Percentiles rank a stretch among this genome's conserved stretches.
Conservation (phyloP, 139 green algal species). For the Micractinium conductrix region DNA sequence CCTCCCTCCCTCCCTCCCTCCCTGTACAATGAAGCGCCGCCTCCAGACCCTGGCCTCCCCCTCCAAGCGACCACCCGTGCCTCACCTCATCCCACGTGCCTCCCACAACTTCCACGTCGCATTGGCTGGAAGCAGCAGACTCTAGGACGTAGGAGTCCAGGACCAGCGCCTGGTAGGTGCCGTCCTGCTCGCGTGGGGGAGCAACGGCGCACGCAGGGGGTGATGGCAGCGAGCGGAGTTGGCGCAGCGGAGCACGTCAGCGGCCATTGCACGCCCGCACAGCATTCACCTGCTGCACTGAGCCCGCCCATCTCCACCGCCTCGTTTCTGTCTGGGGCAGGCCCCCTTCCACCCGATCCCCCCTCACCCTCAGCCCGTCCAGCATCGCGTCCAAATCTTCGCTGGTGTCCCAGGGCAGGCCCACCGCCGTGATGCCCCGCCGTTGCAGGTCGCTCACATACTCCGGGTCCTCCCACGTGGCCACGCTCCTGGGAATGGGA, state of each 20-base stretch:
- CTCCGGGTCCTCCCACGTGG: not conserved
- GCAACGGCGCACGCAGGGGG: not conserved
- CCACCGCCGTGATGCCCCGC: not conserved
- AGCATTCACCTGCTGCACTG: not conserved
- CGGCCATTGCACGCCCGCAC: no score
- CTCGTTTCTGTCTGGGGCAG: not conserved
- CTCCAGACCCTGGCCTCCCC: no score
- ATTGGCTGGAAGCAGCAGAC: not conserved
- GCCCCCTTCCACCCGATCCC: not conserved
- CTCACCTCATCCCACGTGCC: not conserved
- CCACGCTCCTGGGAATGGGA: not conserved
- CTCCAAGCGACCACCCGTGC: not conserved
- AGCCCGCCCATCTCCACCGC: no score
- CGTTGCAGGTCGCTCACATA: not conserved
- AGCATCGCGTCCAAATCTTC: constrained; percentile 18
- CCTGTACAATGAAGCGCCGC: no score
- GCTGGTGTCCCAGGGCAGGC: not conserved
- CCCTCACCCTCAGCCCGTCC: not conserved
- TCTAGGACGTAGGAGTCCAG: constrained; percentile 24
- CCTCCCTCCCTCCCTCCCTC: no score
- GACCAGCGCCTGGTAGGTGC: not conserved
- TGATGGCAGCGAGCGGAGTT: not conserved
- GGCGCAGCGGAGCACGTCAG: not conserved
- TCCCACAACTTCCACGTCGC: not conserved
- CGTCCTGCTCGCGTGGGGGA: not conserved